These are phyloP conservation scores for Fusarium siculi DNA, from an alignment of 2,329 filamentous ascomycete genomes.

Conservation along the genomic window DNA sequence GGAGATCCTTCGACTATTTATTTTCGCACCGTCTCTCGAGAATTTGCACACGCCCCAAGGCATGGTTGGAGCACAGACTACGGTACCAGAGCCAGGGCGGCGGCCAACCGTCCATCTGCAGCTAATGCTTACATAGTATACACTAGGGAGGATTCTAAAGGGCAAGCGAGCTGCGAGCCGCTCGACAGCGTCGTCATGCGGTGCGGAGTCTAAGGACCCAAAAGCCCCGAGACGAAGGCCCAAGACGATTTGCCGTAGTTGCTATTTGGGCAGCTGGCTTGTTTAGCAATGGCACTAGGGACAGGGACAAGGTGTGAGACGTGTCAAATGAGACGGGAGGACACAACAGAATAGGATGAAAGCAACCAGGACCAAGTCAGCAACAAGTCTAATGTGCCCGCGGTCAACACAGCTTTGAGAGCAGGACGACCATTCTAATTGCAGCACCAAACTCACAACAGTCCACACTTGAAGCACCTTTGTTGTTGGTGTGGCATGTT, in stretches of 20 bases:
- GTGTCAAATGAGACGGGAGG: constrained; percentile 33
- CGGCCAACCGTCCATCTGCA: constrained; percentile 36
- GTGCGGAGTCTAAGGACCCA: constrained; percentile 28
- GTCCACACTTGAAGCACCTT: not conserved
- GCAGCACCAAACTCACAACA: not conserved
- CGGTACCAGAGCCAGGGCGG: constrained; percentile 5
- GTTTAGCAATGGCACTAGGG: constrained; percentile 19
- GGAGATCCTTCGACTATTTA: not conserved
- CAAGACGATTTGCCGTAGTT: constrained; percentile 26
- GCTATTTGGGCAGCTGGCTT: constrained; percentile 18
- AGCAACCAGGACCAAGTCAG: constrained; percentile 19
- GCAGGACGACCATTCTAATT: not conserved
- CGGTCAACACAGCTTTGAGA: not conserved
- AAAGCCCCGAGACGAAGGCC: constrained; percentile 32
- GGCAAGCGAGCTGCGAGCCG: constrained; percentile 26
- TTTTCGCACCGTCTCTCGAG: not conserved
- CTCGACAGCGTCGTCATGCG: constrained; percentile 38
- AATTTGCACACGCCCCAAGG: not conserved
- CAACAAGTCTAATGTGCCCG: constrained; percentile 13
- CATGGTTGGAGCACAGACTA: not conserved
- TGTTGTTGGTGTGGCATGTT: not conserved
- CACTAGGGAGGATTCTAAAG: constrained; percentile 22
- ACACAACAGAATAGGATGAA: constrained; percentile 22
- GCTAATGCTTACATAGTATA: constrained; percentile 27
- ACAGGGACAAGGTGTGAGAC: constrained; percentile 28